Evolutionary conservation across 352 stramenopile genomes (phyloP), one percentile per base, ranked within the genome.

Genomic region (Phytophthora fragariae): DNA sequence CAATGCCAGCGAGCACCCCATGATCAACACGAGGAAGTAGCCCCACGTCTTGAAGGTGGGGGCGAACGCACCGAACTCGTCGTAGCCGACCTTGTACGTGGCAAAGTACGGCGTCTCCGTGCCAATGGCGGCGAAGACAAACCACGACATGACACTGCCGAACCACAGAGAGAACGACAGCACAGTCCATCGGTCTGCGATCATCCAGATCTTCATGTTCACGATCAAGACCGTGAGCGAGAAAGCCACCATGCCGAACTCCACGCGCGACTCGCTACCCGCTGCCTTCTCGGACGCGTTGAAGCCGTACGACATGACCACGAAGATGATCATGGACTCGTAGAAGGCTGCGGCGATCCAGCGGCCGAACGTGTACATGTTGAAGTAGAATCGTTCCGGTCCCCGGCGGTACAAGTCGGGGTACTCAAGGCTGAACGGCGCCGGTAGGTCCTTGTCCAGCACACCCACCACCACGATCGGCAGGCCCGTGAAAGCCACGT

Each of bases 181-280:
- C 49, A 78, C 56, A n/a, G 86, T 93, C 88, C 88, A 95, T 14
- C 82, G 92, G 59, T 92, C 86, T 1, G 86, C 84, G 72, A 95
- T 92, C 65, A 95, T 85, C 72, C 84, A 92, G 24, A 95, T 90
- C 88, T 99, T 99, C 62, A 98, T 82, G 68, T 98, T 98, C 33
- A 99, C 89, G 39, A 98, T 89, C 65, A 98, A 80, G 17, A 99
- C 90, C 0, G 98, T 88, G 56, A 97, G 86, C 12, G 93, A 97
- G 76, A 98, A 99, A 9, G 87, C 89, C 14, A 93, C 72, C 85
- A 95, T 95, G 60, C 89, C 89, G 50, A 92, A 93, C 63, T 94
- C 89, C 29, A 94, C 87, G 10, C 87, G 84, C 5, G 89, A 93
- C 61, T 94, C 87, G 58, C 84, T 92, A 24, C 86, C 88, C 5